Base-by-base conservation (phyloP, 768 basidiomycete genomes). In the Phaeotremella skinneri region DNA sequence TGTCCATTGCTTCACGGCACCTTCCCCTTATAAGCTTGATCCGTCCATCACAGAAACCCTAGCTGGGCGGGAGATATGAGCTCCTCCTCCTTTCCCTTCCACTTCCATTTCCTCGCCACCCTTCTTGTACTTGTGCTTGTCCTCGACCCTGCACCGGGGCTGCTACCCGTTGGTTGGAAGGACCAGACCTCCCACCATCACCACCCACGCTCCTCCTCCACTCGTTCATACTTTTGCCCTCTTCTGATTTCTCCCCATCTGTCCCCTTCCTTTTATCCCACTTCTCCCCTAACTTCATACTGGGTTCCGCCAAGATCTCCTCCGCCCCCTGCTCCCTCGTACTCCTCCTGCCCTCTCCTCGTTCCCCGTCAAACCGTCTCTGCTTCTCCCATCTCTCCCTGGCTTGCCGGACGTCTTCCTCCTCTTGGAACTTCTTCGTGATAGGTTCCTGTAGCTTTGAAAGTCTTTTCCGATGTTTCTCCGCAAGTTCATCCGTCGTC, bases 401-500 rank as follows among this genome's bases (percentile, higher is more conserved):
- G 13, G 90, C 91, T n/a, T 84, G 84, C 55, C 82, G 83, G 17
- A 92, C 66, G 27, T 88, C 83, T 0, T 87, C 89, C 61, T 86
- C 83, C 70, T 91, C 88, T 69, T 83, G 84, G 78, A 87, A 85
- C 1, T 86, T 86, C 64, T 84, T 82, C n/a, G 88, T 91, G 30
- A 96, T 78, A 3, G 91, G 91, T 37, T 82, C 85, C 78, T 96
- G 91, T 63, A 96, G 73, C 68, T 85, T 85, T 31, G 82, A 83
- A 80, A 96, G 83, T 78, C 90, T 89, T 78, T 88, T 85, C 49
- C 88, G 83, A 67, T 94, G 91, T 17, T 91, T 81, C 65, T 90
- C 89, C 48, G 84, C 85, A 30, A 94, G 81, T 73, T 94, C 90
- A 76, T 93, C 91, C 72, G 88, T 90, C 1, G 91, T 90, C 58